Conservation (phyloP, 129 eudicot genomes). For the Lactuca saligna region DNA sequence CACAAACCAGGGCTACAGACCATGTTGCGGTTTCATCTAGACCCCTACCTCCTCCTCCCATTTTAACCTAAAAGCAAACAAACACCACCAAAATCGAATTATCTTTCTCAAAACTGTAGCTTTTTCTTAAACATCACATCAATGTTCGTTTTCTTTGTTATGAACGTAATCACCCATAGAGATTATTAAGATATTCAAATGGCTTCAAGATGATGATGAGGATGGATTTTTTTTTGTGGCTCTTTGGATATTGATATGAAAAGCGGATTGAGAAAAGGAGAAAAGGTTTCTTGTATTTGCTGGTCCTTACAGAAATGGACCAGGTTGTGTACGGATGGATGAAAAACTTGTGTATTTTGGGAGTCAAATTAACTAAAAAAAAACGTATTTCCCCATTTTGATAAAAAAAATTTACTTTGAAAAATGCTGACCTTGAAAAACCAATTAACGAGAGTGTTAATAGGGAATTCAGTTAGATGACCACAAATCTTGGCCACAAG, state of each 20-base stretch:
- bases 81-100: conserved; percentile 21
- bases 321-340: conserved; percentile 27
- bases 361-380: conserved; percentile 26
- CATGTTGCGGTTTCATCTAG: conserved; percentile 82
- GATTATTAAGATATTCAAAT: conserved; percentile 18
- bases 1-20: conserved; percentile 75
- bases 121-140: conserved; percentile 28
- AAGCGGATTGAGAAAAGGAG: not conserved
- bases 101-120: conserved; percentile 5
- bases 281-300: conserved; percentile 16
- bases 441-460: conserved; percentile 41
- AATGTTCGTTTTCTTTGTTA: not conserved
- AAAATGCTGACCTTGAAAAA: conserved; percentile 32
- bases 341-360: conserved; percentile 18
- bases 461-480: conserved; percentile 38
- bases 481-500: conserved; percentile 40
- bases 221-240: conserved; percentile 2
- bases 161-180: conserved; percentile 17
- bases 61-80: conserved; percentile 24
- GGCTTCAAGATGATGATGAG: conserved; percentile 11
- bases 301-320: conserved; percentile 43
- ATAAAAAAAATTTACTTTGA: conserved; percentile 11
- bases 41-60: conserved; percentile 50
- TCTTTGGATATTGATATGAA: conserved; percentile 5
- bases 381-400: conserved; percentile 28